These are phyloP conservation scores for Calophaca sinica DNA, from an alignment of 306 rosid genomes.

Conservation along the genomic window DNA sequence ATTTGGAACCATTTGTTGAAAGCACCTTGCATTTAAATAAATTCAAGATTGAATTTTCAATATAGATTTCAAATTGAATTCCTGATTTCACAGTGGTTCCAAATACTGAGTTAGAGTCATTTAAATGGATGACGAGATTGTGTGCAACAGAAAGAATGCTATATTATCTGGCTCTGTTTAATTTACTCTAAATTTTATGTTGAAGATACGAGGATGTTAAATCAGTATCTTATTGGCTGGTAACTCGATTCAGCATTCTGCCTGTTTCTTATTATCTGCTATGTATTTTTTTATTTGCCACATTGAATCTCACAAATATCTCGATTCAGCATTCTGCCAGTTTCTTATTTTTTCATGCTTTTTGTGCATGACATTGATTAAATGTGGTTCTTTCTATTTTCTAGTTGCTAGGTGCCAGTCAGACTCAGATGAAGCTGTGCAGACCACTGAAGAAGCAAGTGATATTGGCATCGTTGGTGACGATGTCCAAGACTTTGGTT, in stretches of 20 bases:
- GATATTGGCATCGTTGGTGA: slow-evolving; percentile 84
- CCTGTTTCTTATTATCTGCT: not conserved
- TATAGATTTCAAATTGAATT: slow-evolving; percentile 27
- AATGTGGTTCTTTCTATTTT: slow-evolving; percentile 38
- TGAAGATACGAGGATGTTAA: not conserved
- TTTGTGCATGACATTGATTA: slow-evolving; percentile 14
- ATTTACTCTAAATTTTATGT: not conserved
- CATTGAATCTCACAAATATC: slow-evolving; percentile 3
- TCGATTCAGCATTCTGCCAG: not conserved
- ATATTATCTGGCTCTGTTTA: slow-evolving; percentile 5
- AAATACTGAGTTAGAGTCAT: slow-evolving; percentile 1
- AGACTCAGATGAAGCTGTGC: slow-evolving; percentile 58
- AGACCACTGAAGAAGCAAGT: slow-evolving; percentile 64
- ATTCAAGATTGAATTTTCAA: not conserved
- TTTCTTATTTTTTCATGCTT: slow-evolving; percentile 18
- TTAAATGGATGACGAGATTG: not conserved
- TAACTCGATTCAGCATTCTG: not conserved
- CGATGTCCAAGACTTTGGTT: slow-evolving; percentile 73
- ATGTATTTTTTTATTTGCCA: not conserved
- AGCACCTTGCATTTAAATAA: slow-evolving; percentile 1
- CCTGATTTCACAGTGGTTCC: not conserved
- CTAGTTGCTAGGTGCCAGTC: slow-evolving; percentile 80
- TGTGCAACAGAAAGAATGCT: not conserved
- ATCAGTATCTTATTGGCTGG: not conserved
- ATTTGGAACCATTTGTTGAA: slow-evolving; percentile 5